Percentiles rank a stretch among this genome's conserved stretches.
Evolutionary conservation across 2,329 filamentous ascomycete species (phyloP).

Genomic region (Leptosphaerulina australis): DNA sequence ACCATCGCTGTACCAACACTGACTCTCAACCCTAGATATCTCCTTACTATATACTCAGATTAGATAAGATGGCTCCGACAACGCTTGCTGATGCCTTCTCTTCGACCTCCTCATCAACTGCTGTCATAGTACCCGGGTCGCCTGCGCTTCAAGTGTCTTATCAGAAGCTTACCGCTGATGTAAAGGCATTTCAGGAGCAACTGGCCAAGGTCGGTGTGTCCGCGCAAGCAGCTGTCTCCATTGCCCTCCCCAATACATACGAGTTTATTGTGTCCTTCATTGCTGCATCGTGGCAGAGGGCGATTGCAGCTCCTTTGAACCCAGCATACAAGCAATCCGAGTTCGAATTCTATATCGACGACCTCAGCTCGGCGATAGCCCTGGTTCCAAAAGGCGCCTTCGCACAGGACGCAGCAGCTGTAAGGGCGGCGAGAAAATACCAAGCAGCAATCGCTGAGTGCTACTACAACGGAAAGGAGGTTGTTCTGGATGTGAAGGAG

Average conservation of each 20-base stretch:
- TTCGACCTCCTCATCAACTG: constrained; percentile 58
- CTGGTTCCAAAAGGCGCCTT: constrained; percentile 76
- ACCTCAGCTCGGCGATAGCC: constrained; percentile 78
- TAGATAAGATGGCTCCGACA: constrained; percentile 56
- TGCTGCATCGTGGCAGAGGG: constrained; percentile 83
- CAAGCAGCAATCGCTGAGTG: constrained; percentile 85
- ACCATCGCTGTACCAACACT: background rate
- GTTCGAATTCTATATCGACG: constrained; percentile 91
- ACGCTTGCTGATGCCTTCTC: constrained; percentile 66
- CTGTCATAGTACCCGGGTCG: constrained; percentile 75
- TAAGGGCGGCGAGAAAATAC: constrained; percentile 78
- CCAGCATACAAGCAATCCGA: constrained; percentile 87
- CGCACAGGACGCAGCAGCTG: constrained; percentile 69
- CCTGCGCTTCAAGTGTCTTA: constrained; percentile 73
- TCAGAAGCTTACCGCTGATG: constrained; percentile 68
- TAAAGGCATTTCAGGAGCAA: constrained; percentile 75
- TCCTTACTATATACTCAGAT: constrained; percentile 6
- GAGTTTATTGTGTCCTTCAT: constrained; percentile 89
- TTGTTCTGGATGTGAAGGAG: constrained; percentile 80
- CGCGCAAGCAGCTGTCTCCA: constrained; percentile 74
- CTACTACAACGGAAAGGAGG: constrained; percentile 75
- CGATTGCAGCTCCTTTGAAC: constrained; percentile 84
- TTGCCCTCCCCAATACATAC: constrained; percentile 82
- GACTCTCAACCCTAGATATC: constrained; percentile 6
- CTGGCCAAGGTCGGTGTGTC: constrained; percentile 76